These are phyloP conservation scores for Didymella arachidicola DNA, from an alignment of 2,329 filamentous ascomycete species.

Conservation along the genomic window DNA sequence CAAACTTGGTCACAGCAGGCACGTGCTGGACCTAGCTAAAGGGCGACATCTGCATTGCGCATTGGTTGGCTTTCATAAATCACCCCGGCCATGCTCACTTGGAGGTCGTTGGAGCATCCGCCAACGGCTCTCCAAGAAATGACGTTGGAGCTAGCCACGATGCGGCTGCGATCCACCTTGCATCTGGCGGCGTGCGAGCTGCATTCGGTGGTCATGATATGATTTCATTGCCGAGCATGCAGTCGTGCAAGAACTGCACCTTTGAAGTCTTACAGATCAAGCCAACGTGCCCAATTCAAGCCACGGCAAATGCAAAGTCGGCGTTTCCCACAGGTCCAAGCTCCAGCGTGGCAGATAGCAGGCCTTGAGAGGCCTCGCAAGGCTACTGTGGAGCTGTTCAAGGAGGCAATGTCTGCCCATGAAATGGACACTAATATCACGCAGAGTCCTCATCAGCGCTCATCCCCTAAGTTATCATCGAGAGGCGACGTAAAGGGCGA, in stretches of 20 bases:
- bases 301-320: slow-evolving; percentile 16
- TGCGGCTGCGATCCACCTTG: slow-evolving; percentile 5
- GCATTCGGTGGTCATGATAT: background rate
- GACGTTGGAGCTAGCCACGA: slow-evolving; percentile 18
- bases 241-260: background rate
- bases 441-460: background rate
- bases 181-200: background rate
- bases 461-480: background rate
- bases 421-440: background rate
- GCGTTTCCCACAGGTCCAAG: slow-evolving; percentile 1
- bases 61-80: background rate
- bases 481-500: background rate
- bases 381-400: background rate
- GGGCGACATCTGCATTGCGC: slow-evolving; percentile 5
- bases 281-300: background rate
- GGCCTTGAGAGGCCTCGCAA: no score
- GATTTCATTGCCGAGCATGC: background rate
- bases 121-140: slow-evolving; percentile 20
- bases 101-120: slow-evolving; percentile 8
- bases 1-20: slow-evolving; percentile 16
- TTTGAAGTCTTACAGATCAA: background rate
- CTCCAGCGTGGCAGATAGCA: background rate
- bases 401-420: background rate
- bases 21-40: slow-evolving; percentile 8
- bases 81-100: slow-evolving; percentile 6